phyloP scores from a whole-genome alignment of 1,284 basidiomycete genomes.

The Pseudomicrostroma phylloplanum region DNA sequence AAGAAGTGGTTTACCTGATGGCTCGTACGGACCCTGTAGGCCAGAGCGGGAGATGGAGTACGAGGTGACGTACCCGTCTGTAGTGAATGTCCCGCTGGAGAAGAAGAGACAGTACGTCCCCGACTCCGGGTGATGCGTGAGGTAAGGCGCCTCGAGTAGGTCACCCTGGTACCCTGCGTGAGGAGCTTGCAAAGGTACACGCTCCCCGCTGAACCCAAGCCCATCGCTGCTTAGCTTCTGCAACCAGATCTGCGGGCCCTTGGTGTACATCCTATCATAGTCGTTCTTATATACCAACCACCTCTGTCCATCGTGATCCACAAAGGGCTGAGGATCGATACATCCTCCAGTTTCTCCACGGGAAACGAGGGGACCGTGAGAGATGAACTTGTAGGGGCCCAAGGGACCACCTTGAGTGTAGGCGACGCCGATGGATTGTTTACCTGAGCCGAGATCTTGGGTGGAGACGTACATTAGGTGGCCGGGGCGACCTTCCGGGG shows the following conservation, averaged over 20 bases:
- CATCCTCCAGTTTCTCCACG: constrained; percentile 27
- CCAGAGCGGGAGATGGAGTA: constrained; percentile 29
- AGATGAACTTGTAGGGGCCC: constrained; percentile 32
- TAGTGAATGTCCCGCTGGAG: constrained; percentile 32
- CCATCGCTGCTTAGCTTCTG: constrained; percentile 33
- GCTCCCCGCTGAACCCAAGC: constrained; percentile 25
- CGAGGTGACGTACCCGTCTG: constrained; percentile 30
- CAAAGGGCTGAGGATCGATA: constrained; percentile 36
- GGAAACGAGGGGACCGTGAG: constrained; percentile 26
- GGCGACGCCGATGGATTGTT: constrained; percentile 36
- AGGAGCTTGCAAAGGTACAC: constrained; percentile 26
- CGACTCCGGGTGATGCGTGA: constrained; percentile 23
- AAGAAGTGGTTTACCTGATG: constrained; percentile 21
- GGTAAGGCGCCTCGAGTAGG: constrained; percentile 36
- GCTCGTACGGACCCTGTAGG: constrained; percentile 29
- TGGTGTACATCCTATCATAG: constrained; percentile 27
- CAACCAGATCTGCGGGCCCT: constrained; percentile 33
- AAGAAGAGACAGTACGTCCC: constrained; percentile 38
- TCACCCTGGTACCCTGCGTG: constrained; percentile 23
- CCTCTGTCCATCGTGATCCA: constrained; percentile 28
- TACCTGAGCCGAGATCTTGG: constrained; percentile 21
- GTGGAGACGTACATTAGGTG: constrained; percentile 36
- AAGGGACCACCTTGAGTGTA: constrained; percentile 19
- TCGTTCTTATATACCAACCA: constrained; percentile 34
- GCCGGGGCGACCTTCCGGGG: constrained; percentile 27